phyloP scores from a whole-genome alignment of 225 moss, liverwort and hornwort species.

The Asterella californica region DNA sequence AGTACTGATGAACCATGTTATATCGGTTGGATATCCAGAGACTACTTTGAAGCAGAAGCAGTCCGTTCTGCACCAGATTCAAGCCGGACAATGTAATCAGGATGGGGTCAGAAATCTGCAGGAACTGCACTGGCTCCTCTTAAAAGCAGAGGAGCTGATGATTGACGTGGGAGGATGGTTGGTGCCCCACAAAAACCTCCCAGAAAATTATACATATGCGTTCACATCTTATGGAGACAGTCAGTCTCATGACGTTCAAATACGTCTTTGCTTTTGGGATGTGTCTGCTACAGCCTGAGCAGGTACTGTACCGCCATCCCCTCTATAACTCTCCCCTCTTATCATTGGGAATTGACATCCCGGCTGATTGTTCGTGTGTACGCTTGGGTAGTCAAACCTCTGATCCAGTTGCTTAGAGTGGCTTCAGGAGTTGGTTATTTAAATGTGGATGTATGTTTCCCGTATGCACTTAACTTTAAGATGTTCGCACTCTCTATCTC shows the following conservation, averaged over 20 bases:
- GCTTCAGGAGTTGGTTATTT: no score
- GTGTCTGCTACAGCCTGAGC: neutral
- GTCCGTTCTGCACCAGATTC: neutral
- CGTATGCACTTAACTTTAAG: no score
- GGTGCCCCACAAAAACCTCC: neutral
- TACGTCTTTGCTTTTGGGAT: neutral
- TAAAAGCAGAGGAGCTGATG: conserved; percentile 3
- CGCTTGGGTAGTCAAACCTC: no score
- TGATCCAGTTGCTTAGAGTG: no score
- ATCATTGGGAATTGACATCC: neutral
- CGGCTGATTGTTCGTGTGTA: neutral
- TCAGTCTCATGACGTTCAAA: neutral
- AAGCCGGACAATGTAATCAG: neutral
- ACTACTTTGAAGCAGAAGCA: neutral
- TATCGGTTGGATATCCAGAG: neutral
- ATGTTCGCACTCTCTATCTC: neutral
- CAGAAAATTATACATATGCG: conserved; percentile 6
- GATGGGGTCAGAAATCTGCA: neutral
- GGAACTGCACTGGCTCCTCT: neutral
- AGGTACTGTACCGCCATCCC: neutral
- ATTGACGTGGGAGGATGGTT: neutral
- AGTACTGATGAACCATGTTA: neutral
- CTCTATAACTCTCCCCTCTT: neutral
- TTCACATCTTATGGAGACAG: neutral
- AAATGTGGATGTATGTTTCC: no score